A percentile compares a stretch with the other conserved stretches of the same genome.
Evolutionary conservation across 306 rosid species (phyloP).

Genomic region (Trichosanthes truncata): DNA sequence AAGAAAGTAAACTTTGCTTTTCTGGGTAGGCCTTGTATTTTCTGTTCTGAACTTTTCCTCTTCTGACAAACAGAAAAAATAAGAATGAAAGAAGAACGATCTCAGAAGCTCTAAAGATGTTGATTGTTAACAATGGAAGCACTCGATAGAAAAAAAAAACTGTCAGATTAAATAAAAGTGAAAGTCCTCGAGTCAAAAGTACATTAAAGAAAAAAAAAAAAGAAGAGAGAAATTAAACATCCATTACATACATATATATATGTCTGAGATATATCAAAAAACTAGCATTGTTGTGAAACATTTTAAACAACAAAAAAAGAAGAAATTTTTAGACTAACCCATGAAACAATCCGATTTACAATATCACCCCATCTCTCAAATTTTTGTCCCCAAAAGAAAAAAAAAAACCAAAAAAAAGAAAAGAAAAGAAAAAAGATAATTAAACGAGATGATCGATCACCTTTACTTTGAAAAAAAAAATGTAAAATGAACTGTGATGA

Average conservation of each 20-base stretch:
- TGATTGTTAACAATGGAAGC: neutral
- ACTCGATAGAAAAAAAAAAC: neutral
- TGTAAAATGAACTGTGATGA: neutral
- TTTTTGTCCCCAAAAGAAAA: neutral
- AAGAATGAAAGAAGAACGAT: neutral
- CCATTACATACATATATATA: neutral
- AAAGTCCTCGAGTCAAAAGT: neutral
- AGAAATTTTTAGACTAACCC: neutral
- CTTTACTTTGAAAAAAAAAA: neutral
- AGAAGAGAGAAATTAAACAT: neutral
- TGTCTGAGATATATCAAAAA: neutral
- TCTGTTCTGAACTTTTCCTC: neutral
- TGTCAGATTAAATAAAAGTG: neutral
- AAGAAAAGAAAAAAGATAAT: neutral
- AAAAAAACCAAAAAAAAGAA: no score
- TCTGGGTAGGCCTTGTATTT: neutral
- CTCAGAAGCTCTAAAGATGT: neutral
- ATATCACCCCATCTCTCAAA: neutral
- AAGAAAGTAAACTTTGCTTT: neutral
- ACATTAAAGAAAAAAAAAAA: neutral
- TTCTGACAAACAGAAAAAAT: neutral
- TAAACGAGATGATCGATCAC: neutral
- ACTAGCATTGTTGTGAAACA: neutral
- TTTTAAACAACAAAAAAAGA: neutral
- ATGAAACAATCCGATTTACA: constrained; percentile 12